A percentile compares a stretch with the other conserved stretches of the same genome.
These are phyloP conservation scores for Pythium phragmitis DNA, from an alignment of 352 stramenopile genomes.

Conservation along the genomic window DNA sequence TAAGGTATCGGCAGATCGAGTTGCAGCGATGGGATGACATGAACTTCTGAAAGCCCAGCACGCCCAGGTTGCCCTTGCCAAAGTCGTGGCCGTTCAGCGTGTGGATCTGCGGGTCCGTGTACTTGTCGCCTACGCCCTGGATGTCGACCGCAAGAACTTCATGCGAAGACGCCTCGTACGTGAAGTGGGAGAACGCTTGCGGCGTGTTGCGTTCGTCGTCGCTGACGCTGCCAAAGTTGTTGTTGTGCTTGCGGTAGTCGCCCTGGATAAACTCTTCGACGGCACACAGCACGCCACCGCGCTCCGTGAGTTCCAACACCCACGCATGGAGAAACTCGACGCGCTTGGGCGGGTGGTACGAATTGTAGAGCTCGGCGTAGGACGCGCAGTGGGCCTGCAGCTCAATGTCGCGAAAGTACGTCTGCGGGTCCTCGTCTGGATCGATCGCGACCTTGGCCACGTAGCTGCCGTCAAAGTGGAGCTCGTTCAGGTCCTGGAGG, in stretches of 20 bases:
- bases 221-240: slow-evolving; percentile 86
- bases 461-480: slow-evolving; percentile 46
- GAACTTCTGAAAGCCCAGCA: slow-evolving; percentile 86
- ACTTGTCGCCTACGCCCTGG: slow-evolving; percentile 94
- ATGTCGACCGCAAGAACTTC: slow-evolving; percentile 93
- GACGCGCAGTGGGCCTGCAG: slow-evolving; percentile 83
- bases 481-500: slow-evolving; percentile 57
- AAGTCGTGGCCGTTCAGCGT: slow-evolving; percentile 87
- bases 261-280: slow-evolving; percentile 82
- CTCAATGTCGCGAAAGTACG: slow-evolving; percentile 89
- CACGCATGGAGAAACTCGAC: slow-evolving; percentile 83
- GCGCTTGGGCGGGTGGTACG: slow-evolving; percentile 76
- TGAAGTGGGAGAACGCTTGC: slow-evolving; percentile 93
- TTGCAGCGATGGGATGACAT: slow-evolving; percentile 87
- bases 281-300: slow-evolving; percentile 66
- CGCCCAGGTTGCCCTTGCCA: slow-evolving; percentile 85
- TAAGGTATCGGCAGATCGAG: slow-evolving; percentile 86
- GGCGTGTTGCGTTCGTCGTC: slow-evolving; percentile 84
- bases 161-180: slow-evolving; percentile 92
- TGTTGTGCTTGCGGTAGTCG: slow-evolving; percentile 89
- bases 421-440: slow-evolving; percentile 83
- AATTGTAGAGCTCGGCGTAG: slow-evolving; percentile 87
- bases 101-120: slow-evolving; percentile 94
- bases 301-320: slow-evolving; percentile 78
- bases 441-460: slow-evolving; percentile 88